Evolutionary conservation across 2,329 filamentous ascomycete species (phyloP).

Genomic region (Hyphodiscus sp.): DNA sequence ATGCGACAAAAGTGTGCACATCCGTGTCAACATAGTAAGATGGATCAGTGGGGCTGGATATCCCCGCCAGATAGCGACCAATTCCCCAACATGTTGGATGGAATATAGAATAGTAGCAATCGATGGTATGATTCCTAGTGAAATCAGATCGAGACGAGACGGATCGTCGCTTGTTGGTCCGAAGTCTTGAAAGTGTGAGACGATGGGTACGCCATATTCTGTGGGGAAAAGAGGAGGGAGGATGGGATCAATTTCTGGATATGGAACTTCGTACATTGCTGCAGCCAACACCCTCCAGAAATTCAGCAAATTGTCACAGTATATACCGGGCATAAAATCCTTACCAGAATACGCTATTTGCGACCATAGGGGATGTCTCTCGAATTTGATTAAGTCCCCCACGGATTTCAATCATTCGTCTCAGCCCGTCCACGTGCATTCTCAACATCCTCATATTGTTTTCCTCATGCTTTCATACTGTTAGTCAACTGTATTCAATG

Average conservation of each 20-base stretch:
- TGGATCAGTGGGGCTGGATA: conserved; percentile 9
- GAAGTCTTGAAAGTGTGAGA: conserved; percentile 10
- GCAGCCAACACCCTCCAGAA: conserved; percentile 8
- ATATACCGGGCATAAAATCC: background rate
- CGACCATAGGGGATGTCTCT: conserved; percentile 7
- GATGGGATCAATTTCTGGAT: conserved; percentile 6
- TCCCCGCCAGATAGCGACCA: conserved; percentile 4
- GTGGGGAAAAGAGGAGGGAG: conserved; percentile 6
- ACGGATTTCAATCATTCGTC: conserved; percentile 11
- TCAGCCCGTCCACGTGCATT: conserved; percentile 11
- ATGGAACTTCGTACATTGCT: conserved; percentile 7
- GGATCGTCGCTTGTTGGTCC: background rate
- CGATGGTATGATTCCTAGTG: background rate
- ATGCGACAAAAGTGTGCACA: conserved; percentile 10
- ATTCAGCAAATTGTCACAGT: background rate
- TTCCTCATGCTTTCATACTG: conserved; percentile 4
- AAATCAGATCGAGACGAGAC: background rate
- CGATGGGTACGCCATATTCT: background rate
- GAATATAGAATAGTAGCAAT: conserved; percentile 4
- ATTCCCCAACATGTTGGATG: conserved; percentile 12
- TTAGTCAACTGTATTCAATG: background rate
- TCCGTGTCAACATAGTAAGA: conserved; percentile 8
- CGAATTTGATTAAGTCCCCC: conserved; percentile 7
- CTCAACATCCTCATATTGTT: conserved; percentile 7
- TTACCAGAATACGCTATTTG: conserved; percentile 9